phyloP scores from a whole-genome alignment of 2,329 filamentous ascomycete genomes.

The Fusarium proliferatum region DNA sequence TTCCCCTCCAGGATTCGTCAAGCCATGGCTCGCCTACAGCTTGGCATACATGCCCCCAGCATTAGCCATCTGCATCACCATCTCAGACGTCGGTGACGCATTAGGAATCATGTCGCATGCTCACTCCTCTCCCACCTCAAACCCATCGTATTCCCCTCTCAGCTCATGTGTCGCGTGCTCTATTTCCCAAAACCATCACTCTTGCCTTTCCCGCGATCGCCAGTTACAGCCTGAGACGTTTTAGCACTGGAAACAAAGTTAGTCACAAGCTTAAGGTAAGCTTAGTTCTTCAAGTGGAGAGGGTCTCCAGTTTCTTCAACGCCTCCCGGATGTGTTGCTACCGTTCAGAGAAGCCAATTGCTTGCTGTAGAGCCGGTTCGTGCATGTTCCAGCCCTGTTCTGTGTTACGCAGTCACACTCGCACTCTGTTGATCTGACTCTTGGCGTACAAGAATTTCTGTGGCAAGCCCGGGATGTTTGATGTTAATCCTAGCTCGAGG shows the following conservation, averaged over 20 bases:
- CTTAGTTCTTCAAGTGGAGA: not conserved
- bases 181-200: slow-evolving; percentile 8
- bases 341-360: not conserved
- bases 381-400: not conserved
- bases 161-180: not conserved
- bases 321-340: not conserved
- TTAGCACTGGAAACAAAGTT: slow-evolving; percentile 11
- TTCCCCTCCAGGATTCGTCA: not conserved
- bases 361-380: not conserved
- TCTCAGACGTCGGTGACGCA: slow-evolving; percentile 33
- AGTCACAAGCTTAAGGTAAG: not conserved
- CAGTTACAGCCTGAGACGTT: slow-evolving; percentile 18
- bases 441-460: slow-evolving; percentile 32
- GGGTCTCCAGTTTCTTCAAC: not conserved
- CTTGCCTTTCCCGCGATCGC: not conserved
- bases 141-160: not conserved
- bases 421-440: slow-evolving; percentile 30
- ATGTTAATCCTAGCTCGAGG: not conserved
- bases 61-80: slow-evolving; percentile 6
- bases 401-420: not conserved
- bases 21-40: slow-evolving; percentile 1
- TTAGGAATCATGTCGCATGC: slow-evolving; percentile 39
- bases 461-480: slow-evolving; percentile 9
- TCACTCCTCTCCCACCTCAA: not conserved
- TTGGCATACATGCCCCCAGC: slow-evolving; percentile 21